Percentiles rank a stretch among this genome's conserved stretches.
Evolutionary conservation across 2,329 filamentous ascomycete species (phyloP).

Genomic region (Lachnellula cervina): DNA sequence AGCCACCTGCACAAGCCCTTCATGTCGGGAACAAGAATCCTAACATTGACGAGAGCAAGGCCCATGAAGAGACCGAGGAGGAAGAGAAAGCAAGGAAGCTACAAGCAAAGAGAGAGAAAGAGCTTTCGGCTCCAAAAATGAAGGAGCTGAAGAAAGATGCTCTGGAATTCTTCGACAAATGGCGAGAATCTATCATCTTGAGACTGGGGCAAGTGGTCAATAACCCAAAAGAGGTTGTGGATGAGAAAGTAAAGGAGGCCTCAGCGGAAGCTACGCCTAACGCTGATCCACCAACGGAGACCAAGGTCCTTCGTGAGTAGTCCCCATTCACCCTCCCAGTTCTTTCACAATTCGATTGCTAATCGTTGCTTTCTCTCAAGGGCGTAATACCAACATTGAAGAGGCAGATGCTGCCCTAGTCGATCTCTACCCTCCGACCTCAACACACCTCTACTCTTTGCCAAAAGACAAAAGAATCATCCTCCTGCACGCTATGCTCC

Average conservation of each 20-base stretch:
- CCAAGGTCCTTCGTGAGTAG: conserved; percentile 28
- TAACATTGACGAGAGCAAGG: conserved; percentile 28
- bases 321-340: background rate
- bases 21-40: conserved; percentile 35
- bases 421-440: conserved; percentile 52
- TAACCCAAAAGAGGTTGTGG: conserved; percentile 41
- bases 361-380: conserved; percentile 7
- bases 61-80: conserved; percentile 29
- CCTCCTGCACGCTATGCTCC: conserved; percentile 65
- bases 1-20: conserved; percentile 26
- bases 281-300: conserved; percentile 13
- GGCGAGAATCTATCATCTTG: conserved; percentile 66
- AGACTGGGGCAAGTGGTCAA: conserved; percentile 66
- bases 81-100: conserved; percentile 30
- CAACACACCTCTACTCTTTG: conserved; percentile 56
- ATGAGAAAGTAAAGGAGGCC: conserved; percentile 26
- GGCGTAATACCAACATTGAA: conserved; percentile 38
- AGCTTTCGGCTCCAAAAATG: conserved; percentile 46
- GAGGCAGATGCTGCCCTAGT: conserved; percentile 45
- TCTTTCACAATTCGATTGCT: background rate
- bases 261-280: conserved; percentile 26
- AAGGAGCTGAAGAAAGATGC: conserved; percentile 65
- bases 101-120: conserved; percentile 39
- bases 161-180: conserved; percentile 70
- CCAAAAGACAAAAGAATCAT: conserved; percentile 58